Evolutionary conservation across 768 basidiomycete genomes (phyloP), one percentile per base, ranked within the genome.

Genomic region (Russula virescens): DNA sequence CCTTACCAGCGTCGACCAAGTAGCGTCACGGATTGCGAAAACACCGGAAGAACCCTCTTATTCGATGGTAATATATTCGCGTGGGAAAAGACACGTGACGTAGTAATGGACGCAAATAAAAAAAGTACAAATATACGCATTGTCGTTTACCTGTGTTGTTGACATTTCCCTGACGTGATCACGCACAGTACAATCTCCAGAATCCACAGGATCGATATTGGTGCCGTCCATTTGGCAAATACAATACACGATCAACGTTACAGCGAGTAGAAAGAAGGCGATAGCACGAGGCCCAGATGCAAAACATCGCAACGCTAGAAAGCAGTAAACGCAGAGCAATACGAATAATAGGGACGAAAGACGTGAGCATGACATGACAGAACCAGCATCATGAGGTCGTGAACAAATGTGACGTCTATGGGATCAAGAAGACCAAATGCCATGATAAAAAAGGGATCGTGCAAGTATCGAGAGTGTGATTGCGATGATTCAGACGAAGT

Each of bases 241-340:
- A 62, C 55, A 60, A 62, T 55, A 64, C 57, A 65, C 49, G 58
- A 60, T 60, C 62, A 51, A 64, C 54, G 53, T 60, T 60, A 59
- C 48, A 64, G 45, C 28, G 55, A 65, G 35, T 42, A 52, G n/a
- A 53, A 53, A 53, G 52, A 57, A 34, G 31, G 50, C 55, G 53
- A 63, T 46, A 48, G 49, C 63, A 55, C 42, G 18, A 19, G 40
- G 60, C 52, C 46, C 34, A 52, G 21, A 47, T 64, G 47, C 26
- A 65, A 58, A 59, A 60, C 65, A 58, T 55, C 38, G 49, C 51
- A 47, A 65, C 47, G 63, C 47, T 59, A 40, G 58, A 64, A 64
- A 66, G 63, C 65, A 65, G 63, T 58, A 63, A 64, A 43, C 47
- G 62, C 65, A 66, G 58, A 66, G 63, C 65, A 65, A 55, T 64